Evolutionary conservation across 768 basidiomycete genomes (phyloP).

Genomic region (Sistotremastrum niveocremeum): DNA sequence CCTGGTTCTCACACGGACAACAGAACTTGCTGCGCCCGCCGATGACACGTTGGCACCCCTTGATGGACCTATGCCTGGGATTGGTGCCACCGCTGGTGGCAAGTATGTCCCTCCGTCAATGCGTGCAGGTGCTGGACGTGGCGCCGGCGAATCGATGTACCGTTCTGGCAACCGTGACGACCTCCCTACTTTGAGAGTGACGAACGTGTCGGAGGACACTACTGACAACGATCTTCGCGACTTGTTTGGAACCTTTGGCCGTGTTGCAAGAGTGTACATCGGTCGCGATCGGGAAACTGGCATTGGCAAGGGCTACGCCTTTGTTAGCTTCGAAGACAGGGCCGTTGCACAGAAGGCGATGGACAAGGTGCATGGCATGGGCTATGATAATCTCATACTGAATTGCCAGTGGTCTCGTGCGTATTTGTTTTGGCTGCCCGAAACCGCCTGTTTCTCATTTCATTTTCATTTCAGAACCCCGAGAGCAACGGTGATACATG

Average conservation of each 20-base stretch:
- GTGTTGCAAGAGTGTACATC: slow-evolving; percentile 82
- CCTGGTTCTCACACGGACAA: not conserved
- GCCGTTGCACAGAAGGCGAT: slow-evolving; percentile 75
- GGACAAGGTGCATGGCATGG: slow-evolving; percentile 82
- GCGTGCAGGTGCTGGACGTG: slow-evolving; percentile 53
- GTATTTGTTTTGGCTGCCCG: slow-evolving; percentile 13
- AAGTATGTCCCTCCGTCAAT: slow-evolving; percentile 94
- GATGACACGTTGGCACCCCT: slow-evolving; percentile 24
- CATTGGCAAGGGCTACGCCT: slow-evolving; percentile 91
- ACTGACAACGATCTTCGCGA: slow-evolving; percentile 90
- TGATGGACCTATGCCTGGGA: slow-evolving; percentile 15
- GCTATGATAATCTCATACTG: slow-evolving; percentile 85
- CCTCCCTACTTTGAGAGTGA: slow-evolving; percentile 90
- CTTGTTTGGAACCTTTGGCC: slow-evolving; percentile 75
- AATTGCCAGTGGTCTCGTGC: slow-evolving; percentile 53
- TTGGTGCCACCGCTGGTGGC: slow-evolving; percentile 34
- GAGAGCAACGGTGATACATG: slow-evolving; percentile 19
- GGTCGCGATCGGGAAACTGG: slow-evolving; percentile 92
- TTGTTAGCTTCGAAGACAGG: slow-evolving; percentile 86
- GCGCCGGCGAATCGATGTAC: slow-evolving; percentile 68
- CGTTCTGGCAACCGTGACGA: slow-evolving; percentile 65
- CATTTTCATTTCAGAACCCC: slow-evolving; percentile 17
- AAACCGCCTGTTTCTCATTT: not conserved
- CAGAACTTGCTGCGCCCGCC: slow-evolving; percentile 26
- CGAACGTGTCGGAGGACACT: slow-evolving; percentile 92